Conservation (phyloP, 768 basidiomycete species). For the Lactarius trivialis region DNA sequence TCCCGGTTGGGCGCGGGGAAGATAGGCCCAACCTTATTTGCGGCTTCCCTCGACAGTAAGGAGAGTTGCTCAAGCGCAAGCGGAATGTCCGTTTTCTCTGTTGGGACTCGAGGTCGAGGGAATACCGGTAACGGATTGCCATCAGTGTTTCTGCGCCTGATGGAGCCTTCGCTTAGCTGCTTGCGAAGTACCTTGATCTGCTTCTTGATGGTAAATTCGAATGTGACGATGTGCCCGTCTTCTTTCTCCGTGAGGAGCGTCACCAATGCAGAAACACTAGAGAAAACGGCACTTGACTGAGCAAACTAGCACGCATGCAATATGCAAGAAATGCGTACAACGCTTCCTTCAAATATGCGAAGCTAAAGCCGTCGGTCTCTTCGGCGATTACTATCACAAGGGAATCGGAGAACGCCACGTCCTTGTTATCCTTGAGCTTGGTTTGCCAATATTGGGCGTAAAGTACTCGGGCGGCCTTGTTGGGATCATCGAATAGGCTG, state of each 20-base stretch:
- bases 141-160: not conserved
- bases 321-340: conserved; percentile 49
- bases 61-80: conserved; percentile 1
- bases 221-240: conserved; percentile 40
- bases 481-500: conserved; percentile 70
- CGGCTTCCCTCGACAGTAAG: not conserved
- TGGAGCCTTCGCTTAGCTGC: conserved; percentile 50
- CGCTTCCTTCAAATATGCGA: conserved; percentile 84
- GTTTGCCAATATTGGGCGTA: conserved; percentile 78
- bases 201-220: conserved; percentile 43
- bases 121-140: not conserved
- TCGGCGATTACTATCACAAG: conserved; percentile 55
- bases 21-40: not conserved
- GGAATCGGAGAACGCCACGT: conserved; percentile 59
- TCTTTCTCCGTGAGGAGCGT: conserved; percentile 46
- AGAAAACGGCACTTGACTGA: not conserved
- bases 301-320: not conserved
- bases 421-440: conserved; percentile 58
- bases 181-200: conserved; percentile 60
- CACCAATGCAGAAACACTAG: conserved; percentile 69
- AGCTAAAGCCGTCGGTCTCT: conserved; percentile 63
- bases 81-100: not conserved
- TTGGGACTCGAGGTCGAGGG: not conserved
- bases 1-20: conserved; percentile 4
- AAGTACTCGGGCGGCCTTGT: conserved; percentile 50